Evolutionary conservation across 164 flowering plant genomes (phyloP).

Genomic region (Vitis cinerea): DNA sequence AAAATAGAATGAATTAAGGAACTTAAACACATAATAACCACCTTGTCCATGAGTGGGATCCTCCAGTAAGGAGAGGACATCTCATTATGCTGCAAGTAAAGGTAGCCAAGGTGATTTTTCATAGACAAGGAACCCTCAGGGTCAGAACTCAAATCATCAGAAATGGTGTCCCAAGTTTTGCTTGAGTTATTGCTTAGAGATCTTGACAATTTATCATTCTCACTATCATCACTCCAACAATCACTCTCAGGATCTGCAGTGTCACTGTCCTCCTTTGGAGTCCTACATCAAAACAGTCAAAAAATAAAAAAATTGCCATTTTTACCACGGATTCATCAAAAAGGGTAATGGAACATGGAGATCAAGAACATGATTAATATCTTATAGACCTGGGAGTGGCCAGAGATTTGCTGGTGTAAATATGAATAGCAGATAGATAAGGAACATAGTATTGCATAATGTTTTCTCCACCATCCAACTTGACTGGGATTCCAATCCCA

Average conservation of each 20-base stretch:
- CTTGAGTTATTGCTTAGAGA: constrained; percentile 50
- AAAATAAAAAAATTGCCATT: not conserved
- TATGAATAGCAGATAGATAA: constrained; percentile 45
- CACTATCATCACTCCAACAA: constrained; percentile 56
- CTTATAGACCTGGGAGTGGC: constrained; percentile 21
- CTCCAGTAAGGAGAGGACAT: constrained; percentile 43
- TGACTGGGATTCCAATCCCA: constrained; percentile 38
- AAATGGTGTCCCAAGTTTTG: constrained; percentile 41
- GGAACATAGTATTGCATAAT: constrained; percentile 39
- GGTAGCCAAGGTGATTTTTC: constrained; percentile 44
- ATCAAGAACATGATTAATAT: not conserved
- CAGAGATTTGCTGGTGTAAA: constrained; percentile 30
- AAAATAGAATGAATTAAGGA: not conserved
- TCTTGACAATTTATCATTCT: constrained; percentile 45
- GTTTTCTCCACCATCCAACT: constrained; percentile 20
- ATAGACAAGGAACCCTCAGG: constrained; percentile 23
- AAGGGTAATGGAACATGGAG: not conserved
- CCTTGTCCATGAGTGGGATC: constrained; percentile 57
- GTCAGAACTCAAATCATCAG: constrained; percentile 44
- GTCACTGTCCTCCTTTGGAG: constrained; percentile 26
- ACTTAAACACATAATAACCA: constrained; percentile 3
- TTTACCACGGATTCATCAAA: too few relatives aligned
- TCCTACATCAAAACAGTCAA: constrained; percentile 14
- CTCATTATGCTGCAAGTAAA: constrained; percentile 52
- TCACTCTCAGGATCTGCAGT: constrained; percentile 41